Evolutionary conservation across 495 filamentous ascomycete genomes (phyloP), one percentile per base, ranked within the genome.

Genomic region (Penicillium subrubescens): DNA sequence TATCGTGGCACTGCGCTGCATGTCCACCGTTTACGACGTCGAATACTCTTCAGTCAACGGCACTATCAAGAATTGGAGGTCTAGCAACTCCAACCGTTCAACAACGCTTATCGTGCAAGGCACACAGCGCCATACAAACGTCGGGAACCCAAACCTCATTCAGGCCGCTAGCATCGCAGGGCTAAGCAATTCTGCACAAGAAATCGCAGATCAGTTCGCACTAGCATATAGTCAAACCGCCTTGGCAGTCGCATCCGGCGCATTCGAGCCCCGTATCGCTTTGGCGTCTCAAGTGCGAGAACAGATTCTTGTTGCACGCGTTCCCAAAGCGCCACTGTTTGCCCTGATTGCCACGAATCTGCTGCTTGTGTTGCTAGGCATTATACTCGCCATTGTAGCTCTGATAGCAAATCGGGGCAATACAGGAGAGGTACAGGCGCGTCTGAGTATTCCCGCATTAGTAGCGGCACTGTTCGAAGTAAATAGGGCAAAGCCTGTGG

Each of bases 41-140:
- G n/a, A 46, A 46, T 46, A 46, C 43, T 46, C 43, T 46, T 46
- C 43, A n/a, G n/a, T 46, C n/a, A 46, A 46, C 43, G 43, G 43
- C n/a, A 46, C 43, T 10, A 46, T 46, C 43, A 46, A 46, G 43
- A 46, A 21, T 17, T 46, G 43, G 43, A 46, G 6, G 17, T 46
- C 43, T 46, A 46, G 43, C 43, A 46, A 46, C 43, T 46, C 43
- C 21, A 46, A 46, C n/a, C 17, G n/a, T 21, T 46, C 43, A 5
- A 46, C 43, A 5, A 46, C 43, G n/a, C 43, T 46, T 21, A 46
- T 46, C n/a, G 43, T 46, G 43, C 43, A 46, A 46, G 43, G 43
- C 43, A 46, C 43, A 21, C 43, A 46, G 43, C 17, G 43, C n/a
- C 43, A 21, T 17, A 46, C 43, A 46, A 17, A 21, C 43, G 43